Base-by-base conservation (phyloP, 257 asterid genomes). In the Scutellaria barbata region DNA sequence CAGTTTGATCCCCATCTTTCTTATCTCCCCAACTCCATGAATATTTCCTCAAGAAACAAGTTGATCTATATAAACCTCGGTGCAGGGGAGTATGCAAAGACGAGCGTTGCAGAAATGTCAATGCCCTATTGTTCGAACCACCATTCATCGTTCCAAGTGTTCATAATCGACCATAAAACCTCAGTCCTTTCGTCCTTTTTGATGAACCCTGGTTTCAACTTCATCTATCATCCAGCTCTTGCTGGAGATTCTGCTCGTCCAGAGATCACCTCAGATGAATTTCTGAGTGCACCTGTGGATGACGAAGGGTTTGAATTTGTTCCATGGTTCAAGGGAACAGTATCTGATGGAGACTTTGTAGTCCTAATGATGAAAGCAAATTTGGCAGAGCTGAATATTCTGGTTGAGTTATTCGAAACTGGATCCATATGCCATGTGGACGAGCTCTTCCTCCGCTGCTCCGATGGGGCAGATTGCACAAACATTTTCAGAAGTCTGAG, bases 401-500 rank as follows among this genome's bases (percentile, higher is more conserved):
- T 92, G 0, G 77, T 70, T 0, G 94, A 89, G n/a, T 47, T 94
- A 57, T 86, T 87, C 75, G 74, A 66, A 65, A 80, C 83, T 0
- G 96, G 98, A 58, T 89, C 73, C 2, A 85, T 89, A 64, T 90
- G 97, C 79, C 78, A n/a, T 6, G 84, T 89, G 25, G 90, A 90
- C 61, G 95, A 87, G 66, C 88, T 88, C 71, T 89, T 94, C 72
- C 86, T 94, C 63, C 82, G 70, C 3, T 95, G 99, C 66, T 70
- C 90, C 56, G 82, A 83, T 30, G 35, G 35, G 2, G 35, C 35
- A 0, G 86, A 82, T 57, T 90, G 96, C 79, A 47, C 42, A 80
- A 82, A 72, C 12, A 77, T 89, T 54, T 46, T 88, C 37, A 68
- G 37, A 48, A 81, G 92, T 75, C 81, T 94, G 58, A 83, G 97